Evolutionary conservation across 2,329 filamentous ascomycete species (phyloP), one percentile per base, ranked within the genome.

Genomic region (Zopfia rhizophila): DNA sequence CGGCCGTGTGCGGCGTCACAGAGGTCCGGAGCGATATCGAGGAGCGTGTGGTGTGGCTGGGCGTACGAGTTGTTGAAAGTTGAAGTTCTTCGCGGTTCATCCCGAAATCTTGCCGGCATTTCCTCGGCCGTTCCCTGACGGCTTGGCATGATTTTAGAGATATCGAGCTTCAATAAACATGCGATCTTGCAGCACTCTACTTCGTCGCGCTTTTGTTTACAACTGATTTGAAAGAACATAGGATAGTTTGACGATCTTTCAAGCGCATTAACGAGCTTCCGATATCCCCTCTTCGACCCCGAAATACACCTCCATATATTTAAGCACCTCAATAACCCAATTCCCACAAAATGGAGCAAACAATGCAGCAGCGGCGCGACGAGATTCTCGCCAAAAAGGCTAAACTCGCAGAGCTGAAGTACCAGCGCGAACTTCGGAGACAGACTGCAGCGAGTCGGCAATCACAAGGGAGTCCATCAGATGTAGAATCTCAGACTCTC

Each of bases 351-450:
- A 69, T 69, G 67, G 67, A 69, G 41, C 60, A 63, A 11, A 87
- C 88, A 80, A 85, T 88, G 76, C 87, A 85, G 71, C 78, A 92
- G 81, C 88, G 92, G 64, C 89, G 91, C 78, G 91, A 96, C 79
- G 94, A 99, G 79, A 96, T 99, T 61, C 80, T 94, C 63, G 92
- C 91, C 60, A 99, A 99, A 78, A 93, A 90, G 80, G 93, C 92
- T 54, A 97, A 94, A 80, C 90, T 99, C 64, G 92, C 90, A 37
- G 94, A 97, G 81, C 83, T 99, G 57, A 97, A 96, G 78, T 85
- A 90, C 53, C 91, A 97, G 76, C 85, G 94, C 62, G 91, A 95
- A 61, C 84, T 92, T 48, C 84, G 90, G 55, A 89, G 83, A 68
- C 90, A 95, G 69, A 85, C 89, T 61, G 84, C 81, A 48, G 82